These are phyloP conservation scores for Pythium phragmiticola DNA, from an alignment of 352 stramenopile species.

Conservation along the genomic window DNA sequence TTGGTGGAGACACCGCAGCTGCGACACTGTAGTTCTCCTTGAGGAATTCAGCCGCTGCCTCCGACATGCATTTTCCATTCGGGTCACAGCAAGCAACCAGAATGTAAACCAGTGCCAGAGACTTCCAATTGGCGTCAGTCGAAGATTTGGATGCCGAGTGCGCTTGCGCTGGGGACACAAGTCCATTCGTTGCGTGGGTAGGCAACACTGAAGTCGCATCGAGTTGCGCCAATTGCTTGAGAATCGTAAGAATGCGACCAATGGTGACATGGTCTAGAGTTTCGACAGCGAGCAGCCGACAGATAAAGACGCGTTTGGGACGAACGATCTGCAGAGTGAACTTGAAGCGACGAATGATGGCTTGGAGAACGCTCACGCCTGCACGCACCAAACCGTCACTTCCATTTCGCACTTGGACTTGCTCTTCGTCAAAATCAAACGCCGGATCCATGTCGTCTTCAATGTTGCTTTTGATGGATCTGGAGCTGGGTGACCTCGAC, in stretches of 20 bases:
- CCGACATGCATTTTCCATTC: constrained; percentile 74
- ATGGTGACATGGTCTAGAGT: constrained; percentile 78
- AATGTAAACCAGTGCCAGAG: constrained; percentile 63
- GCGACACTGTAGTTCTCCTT: constrained; percentile 46
- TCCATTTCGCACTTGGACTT: constrained; percentile 57
- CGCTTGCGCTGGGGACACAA: not conserved
- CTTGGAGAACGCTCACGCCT: constrained; percentile 66
- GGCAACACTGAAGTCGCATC: constrained; percentile 25
- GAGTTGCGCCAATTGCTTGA: constrained; percentile 63
- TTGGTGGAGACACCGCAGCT: not conserved
- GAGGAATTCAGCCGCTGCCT: constrained; percentile 69
- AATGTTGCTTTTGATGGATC: constrained; percentile 2
- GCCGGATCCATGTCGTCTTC: constrained; percentile 37
- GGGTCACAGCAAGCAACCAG: constrained; percentile 75
- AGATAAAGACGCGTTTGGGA: constrained; percentile 74
- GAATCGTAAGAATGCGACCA: constrained; percentile 51
- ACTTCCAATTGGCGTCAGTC: constrained; percentile 67
- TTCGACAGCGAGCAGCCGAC: constrained; percentile 64
- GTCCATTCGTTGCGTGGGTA: constrained; percentile 7
- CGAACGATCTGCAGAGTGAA: constrained; percentile 61
- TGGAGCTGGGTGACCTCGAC: constrained; percentile 28
- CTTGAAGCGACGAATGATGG: constrained; percentile 67
- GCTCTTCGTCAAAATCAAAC: constrained; percentile 56
- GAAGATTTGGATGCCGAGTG: constrained; percentile 29
- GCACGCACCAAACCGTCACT: constrained; percentile 68